Evolutionary conservation across 164 flowering plant species (phyloP).

Genomic region (Vitis rupestris): DNA sequence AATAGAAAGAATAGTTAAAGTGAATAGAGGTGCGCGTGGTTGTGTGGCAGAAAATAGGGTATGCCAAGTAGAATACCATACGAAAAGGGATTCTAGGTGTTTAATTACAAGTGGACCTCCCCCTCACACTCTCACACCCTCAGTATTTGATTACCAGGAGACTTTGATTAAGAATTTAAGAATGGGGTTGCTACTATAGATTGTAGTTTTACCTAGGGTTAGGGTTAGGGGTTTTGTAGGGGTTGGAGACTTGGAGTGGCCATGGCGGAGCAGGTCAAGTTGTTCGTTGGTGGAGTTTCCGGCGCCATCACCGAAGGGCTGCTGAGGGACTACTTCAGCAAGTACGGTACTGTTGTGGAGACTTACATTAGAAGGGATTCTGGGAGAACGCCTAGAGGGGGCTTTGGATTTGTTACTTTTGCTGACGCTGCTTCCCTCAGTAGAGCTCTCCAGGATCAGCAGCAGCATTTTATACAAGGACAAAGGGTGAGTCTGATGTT

Average conservation of each 20-base stretch:
- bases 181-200: too few species aligned
- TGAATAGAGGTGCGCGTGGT: too few species aligned
- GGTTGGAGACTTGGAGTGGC: conserved; percentile 7
- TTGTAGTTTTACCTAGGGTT: background rate
- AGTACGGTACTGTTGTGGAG: conserved; percentile 50
- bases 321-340: conserved; percentile 50
- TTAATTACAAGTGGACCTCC: too few species aligned
- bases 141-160: too few species aligned
- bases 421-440: conserved; percentile 50
- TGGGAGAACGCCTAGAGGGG: conserved; percentile 19
- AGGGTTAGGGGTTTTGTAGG: conserved; percentile 12
- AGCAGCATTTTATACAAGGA: conserved; percentile 43
- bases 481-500: conserved; percentile 46
- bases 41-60: too few species aligned
- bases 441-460: conserved; percentile 48
- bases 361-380: conserved; percentile 41
- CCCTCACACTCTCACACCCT: too few species aligned
- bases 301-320: conserved; percentile 56
- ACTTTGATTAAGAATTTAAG: too few species aligned
- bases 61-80: too few species aligned
- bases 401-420: conserved; percentile 70
- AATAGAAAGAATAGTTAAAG: too few species aligned
- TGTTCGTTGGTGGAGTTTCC: conserved; percentile 71
- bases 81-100: too few species aligned
- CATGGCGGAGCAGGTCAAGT: conserved; percentile 52